These are phyloP conservation scores for Nyctanthes arbortristis DNA, from an alignment of 257 asterid species.

Conservation along the genomic window DNA sequence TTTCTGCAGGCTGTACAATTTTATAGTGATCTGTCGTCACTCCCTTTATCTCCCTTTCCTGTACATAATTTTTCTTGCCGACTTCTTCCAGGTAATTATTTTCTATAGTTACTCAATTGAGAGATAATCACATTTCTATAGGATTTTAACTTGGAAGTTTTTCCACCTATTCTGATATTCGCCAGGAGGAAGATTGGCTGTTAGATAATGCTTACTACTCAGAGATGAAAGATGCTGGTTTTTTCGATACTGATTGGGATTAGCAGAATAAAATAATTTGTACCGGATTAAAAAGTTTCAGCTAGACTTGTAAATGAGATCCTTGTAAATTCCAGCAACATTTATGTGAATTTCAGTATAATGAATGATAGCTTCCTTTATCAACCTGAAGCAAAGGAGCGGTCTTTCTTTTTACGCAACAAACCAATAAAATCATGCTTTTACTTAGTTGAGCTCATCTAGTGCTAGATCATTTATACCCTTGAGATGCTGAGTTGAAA, in stretches of 20 bases:
- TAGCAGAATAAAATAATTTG: slow-evolving; percentile 25
- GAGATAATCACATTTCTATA: not conserved
- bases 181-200: slow-evolving; percentile 95
- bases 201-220: slow-evolving; percentile 82
- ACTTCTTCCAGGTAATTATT: slow-evolving; percentile 75
- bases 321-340: not conserved
- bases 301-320: not conserved
- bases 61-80: slow-evolving; percentile 65
- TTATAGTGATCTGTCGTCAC: slow-evolving; percentile 59
- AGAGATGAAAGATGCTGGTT: slow-evolving; percentile 95
- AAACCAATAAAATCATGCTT: too few species aligned
- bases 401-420: too few species aligned
- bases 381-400: too few species aligned
- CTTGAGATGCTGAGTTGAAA: too few species aligned
- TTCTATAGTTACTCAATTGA: not conserved
- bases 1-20: slow-evolving; percentile 66
- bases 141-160: not conserved
- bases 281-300: not conserved
- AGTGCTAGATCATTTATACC: too few species aligned
- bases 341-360: not conserved
- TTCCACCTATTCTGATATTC: not conserved
- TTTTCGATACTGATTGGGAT: slow-evolving; percentile 79
- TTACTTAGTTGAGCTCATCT: too few species aligned
- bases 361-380: too few species aligned
- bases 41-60: slow-evolving; percentile 77